phyloP scores from a whole-genome alignment of 495 filamentous ascomycete genomes.

The Penicillium coprophilum region DNA sequence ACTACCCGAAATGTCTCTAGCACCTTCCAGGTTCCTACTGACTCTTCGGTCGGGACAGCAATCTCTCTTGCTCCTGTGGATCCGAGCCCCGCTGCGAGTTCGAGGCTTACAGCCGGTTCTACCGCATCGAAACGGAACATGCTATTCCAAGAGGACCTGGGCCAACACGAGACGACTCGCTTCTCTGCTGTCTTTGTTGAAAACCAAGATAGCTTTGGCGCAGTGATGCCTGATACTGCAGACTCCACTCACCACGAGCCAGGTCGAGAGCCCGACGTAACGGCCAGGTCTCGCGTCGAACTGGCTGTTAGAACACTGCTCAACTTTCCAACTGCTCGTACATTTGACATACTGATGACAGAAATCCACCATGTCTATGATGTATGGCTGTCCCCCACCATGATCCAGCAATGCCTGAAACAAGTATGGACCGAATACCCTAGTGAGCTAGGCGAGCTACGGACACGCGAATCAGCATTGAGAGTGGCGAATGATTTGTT shows the following conservation, averaged over 20 bases:
- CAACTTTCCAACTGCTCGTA: background rate
- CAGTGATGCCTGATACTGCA: background rate
- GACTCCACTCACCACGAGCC: background rate
- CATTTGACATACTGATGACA: background rate
- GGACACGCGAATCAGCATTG: background rate
- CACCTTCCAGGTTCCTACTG: background rate
- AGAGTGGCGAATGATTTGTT: background rate
- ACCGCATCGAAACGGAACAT: background rate
- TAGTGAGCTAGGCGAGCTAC: background rate
- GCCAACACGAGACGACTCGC: background rate
- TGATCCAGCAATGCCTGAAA: background rate
- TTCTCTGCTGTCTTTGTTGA: background rate
- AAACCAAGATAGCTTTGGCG: background rate
- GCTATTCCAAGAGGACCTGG: background rate
- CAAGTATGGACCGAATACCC: conserved; percentile 1
- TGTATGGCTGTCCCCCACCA: background rate
- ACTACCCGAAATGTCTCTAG: background rate
- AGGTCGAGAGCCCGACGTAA: background rate
- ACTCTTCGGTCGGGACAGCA: background rate
- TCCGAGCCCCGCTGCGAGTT: background rate
- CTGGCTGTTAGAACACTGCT: background rate
- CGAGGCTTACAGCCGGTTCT: background rate
- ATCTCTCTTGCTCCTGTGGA: background rate
- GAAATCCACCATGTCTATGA: background rate
- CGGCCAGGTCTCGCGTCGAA: background rate